A percentile compares a stretch with the other conserved stretches of the same genome.
Conservation (phyloP, 169 alveolate species). For the Blepharisma undulans region DNA sequence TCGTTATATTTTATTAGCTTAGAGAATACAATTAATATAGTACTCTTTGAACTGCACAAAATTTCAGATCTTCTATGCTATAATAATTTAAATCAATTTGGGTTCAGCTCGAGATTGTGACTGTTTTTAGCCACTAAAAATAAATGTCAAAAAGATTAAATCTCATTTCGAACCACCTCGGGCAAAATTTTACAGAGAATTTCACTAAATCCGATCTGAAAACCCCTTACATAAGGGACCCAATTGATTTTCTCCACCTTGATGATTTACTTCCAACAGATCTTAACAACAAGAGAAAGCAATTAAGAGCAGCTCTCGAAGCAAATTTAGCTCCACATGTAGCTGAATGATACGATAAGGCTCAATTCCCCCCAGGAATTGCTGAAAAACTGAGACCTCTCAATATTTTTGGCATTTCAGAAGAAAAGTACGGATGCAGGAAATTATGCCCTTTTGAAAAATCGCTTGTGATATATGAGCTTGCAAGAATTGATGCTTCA, state of each 20-base stretch:
- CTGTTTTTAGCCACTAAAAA: background rate
- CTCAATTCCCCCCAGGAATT: background rate
- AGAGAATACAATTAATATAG: no score
- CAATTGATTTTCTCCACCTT: background rate
- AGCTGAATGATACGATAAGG: constrained; percentile 7
- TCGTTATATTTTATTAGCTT: no score
- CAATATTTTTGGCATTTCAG: background rate
- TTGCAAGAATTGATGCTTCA: constrained; percentile 60
- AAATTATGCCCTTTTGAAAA: background rate
- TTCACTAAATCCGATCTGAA: background rate
- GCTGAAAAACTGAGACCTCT: background rate
- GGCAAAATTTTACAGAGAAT: background rate
- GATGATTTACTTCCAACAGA: background rate
- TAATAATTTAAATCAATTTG: no score
- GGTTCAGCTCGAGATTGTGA: background rate
- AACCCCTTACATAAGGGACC: background rate
- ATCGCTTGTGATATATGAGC: constrained; percentile 30
- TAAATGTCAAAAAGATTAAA: background rate
- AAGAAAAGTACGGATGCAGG: background rate
- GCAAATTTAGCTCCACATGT: background rate
- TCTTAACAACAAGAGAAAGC: background rate
- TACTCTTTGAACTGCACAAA: no score
- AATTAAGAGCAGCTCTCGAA: constrained; percentile 1
- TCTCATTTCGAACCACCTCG: background rate
- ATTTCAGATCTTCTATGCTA: no score